These are phyloP conservation scores for Typha latifolia DNA, from an alignment of 176 grass and related monocot genomes.

Conservation along the genomic window DNA sequence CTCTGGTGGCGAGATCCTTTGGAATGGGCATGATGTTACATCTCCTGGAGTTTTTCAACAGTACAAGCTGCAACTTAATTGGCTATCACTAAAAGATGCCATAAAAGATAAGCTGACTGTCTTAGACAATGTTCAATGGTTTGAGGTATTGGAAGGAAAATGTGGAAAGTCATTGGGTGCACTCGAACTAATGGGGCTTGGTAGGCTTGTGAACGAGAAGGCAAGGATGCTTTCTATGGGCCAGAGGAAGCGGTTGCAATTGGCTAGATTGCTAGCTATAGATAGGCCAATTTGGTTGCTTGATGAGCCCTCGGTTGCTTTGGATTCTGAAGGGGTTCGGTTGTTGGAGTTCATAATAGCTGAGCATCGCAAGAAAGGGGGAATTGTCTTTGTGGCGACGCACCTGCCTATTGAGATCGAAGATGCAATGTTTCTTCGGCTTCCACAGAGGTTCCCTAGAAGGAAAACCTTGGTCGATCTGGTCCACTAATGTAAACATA, in stretches of 20 bases:
- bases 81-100: constrained; percentile 81
- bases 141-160: constrained; percentile 90
- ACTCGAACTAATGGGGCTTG: constrained; percentile 87
- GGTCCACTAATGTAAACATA: constrained; percentile 45
- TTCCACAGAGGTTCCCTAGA: constrained; percentile 78
- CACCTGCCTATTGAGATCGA: constrained; percentile 32
- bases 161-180: constrained; percentile 41
- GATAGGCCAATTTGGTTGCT: constrained; percentile 92
- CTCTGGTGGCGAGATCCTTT: constrained; percentile 77
- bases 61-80: constrained; percentile 91
- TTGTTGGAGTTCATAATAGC: constrained; percentile 74
- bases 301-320: constrained; percentile 86
- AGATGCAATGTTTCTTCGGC: constrained; percentile 76
- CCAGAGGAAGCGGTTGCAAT: constrained; percentile 76
- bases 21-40: constrained; percentile 82
- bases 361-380: too few relatives aligned
- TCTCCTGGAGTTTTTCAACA: constrained; percentile 80
- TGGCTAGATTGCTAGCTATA: constrained; percentile 68
- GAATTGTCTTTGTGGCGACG: too few relatives aligned
- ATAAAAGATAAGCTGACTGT: constrained; percentile 81
- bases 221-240: constrained; percentile 95
- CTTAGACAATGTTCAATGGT: constrained; percentile 94
- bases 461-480: constrained; percentile 84
- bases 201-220: constrained; percentile 81
- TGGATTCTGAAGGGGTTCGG: constrained; percentile 58